These are phyloP conservation scores for Centaurea solstitialis DNA, from an alignment of 129 eudicot genomes.

Conservation along the genomic window DNA sequence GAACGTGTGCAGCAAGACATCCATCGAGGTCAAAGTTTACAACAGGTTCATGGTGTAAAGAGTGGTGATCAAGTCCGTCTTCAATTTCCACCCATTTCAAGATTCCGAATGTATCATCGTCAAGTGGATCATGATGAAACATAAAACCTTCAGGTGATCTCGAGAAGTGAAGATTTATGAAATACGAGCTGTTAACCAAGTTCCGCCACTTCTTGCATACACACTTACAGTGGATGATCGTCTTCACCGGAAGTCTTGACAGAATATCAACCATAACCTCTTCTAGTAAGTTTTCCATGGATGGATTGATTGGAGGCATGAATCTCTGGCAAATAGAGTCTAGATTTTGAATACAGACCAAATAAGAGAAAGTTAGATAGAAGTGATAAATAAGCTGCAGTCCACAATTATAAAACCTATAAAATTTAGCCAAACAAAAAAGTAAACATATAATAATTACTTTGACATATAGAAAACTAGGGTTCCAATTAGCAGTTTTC, in stretches of 20 bases:
- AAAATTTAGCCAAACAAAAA: no score
- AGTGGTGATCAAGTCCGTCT: conserved; percentile 12
- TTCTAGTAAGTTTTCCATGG: conserved; percentile 32
- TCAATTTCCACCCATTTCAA: no score
- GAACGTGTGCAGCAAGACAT: neutral
- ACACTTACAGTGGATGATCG: conserved; percentile 35
- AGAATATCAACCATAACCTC: conserved; percentile 34
- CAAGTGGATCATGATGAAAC: conserved; percentile 3
- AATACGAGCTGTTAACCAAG: conserved; percentile 14
- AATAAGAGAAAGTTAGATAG: neutral
- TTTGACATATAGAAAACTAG: no score
- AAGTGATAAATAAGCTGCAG: neutral
- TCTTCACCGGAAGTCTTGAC: conserved; percentile 39
- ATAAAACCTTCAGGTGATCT: conserved; percentile 23
- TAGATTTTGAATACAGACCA: neutral
- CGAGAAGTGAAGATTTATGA: conserved; percentile 22
- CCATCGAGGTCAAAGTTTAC: neutral
- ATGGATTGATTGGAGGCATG: neutral
- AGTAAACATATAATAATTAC: neutral
- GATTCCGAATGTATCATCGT: neutral
- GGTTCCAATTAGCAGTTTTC: no score
- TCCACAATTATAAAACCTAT: no score
- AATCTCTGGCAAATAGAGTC: no score
- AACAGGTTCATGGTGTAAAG: neutral
- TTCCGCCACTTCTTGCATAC: conserved; percentile 34